Conservation (phyloP, 305 asterid genomes). For the Ajuga reptans region DNA sequence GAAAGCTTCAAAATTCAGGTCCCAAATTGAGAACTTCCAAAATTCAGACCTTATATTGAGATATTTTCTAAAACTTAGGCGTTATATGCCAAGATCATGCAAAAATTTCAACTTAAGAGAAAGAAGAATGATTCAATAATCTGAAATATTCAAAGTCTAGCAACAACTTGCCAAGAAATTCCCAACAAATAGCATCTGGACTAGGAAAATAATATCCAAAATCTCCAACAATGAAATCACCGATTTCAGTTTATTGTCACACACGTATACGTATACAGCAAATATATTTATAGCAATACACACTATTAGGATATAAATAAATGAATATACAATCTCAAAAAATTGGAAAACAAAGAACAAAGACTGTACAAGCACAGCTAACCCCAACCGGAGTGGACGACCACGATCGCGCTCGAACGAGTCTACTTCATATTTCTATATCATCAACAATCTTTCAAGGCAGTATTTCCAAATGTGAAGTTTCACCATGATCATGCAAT, state of each 20-base stretch:
- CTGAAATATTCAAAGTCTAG: no score
- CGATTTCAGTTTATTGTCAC: slow-evolving; percentile 16
- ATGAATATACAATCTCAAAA: slow-evolving; percentile 31
- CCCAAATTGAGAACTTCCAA: no score
- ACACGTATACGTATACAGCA: slow-evolving; percentile 22
- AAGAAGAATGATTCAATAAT: no score
- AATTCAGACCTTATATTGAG: no score
- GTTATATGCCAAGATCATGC: no score
- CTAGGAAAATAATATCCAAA: background rate
- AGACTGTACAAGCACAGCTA: slow-evolving; percentile 31
- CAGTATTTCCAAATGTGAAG: background rate
- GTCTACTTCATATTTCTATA: slow-evolving; percentile 4
- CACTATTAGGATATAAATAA: slow-evolving; percentile 25
- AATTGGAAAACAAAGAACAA: slow-evolving; percentile 22
- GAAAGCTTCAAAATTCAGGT: no score
- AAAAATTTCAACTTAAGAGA: no score
- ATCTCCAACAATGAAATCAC: slow-evolving; percentile 2
- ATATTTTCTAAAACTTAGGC: no score
- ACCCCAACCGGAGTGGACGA: slow-evolving; percentile 19
- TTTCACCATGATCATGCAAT: slow-evolving; percentile 8
- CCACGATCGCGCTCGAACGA: slow-evolving; percentile 1
- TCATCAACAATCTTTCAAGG: background rate
- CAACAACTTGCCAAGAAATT: background rate
- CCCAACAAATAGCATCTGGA: background rate
- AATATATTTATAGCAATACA: slow-evolving; percentile 18